These are phyloP conservation scores for Deinandra increscens DNA, from an alignment of 129 eudicot genomes.

Conservation along the genomic window DNA sequence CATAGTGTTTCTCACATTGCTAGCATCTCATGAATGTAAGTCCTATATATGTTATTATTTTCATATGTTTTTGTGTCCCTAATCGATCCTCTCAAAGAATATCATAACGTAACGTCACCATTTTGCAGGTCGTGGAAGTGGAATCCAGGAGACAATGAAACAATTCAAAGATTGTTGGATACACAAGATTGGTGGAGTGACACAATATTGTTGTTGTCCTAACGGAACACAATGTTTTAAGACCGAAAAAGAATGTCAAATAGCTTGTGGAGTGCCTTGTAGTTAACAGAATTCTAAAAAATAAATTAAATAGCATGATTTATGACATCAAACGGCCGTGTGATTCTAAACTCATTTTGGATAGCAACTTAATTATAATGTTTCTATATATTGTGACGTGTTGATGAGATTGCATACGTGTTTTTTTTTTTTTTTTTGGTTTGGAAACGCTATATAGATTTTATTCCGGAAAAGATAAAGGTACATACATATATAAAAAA, in stretches of 20 bases:
- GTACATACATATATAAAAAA: too few relatives aligned
- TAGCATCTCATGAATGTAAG: slow-evolving; percentile 20
- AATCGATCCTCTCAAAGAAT: neutral
- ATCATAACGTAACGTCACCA: neutral
- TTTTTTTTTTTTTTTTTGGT: too few relatives aligned
- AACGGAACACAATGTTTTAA: neutral
- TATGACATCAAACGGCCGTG: too few relatives aligned
- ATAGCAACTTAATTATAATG: too few relatives aligned
- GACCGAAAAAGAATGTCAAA: neutral
- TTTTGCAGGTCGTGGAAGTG: neutral
- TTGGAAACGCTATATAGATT: too few relatives aligned
- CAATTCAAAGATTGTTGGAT: neutral
- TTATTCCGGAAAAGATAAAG: too few relatives aligned
- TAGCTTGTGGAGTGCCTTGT: slow-evolving; percentile 1
- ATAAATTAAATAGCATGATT: too few relatives aligned
- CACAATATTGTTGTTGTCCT: slow-evolving; percentile 4
- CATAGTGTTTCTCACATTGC: slow-evolving; percentile 13
- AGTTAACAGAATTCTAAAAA: too few relatives aligned
- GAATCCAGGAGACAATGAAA: neutral
- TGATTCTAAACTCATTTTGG: too few relatives aligned
- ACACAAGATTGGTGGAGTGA: neutral
- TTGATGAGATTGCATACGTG: too few relatives aligned
- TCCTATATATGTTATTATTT: neutral
- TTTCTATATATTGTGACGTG: too few relatives aligned
- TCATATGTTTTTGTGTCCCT: neutral